These are phyloP conservation scores for Acacia crassicarpa DNA, from an alignment of 306 rosid species.

Conservation along the genomic window DNA sequence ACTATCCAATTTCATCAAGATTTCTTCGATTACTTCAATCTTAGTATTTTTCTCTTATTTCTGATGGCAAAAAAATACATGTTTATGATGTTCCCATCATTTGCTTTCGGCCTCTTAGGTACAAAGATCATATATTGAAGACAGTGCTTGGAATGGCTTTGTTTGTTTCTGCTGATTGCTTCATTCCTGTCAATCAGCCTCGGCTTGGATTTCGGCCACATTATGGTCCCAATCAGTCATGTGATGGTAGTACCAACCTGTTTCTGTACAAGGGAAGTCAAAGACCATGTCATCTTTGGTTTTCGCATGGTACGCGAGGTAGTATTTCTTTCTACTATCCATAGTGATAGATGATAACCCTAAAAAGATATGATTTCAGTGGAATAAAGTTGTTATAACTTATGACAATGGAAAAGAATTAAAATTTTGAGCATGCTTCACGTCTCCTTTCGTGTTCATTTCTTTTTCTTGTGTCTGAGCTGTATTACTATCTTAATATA, in stretches of 20 bases:
- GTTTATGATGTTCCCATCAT: not conserved
- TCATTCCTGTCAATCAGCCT: conserved; percentile 34
- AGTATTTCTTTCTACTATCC: conserved; percentile 14
- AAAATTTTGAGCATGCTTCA: conserved; percentile 14
- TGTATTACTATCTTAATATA: conserved; percentile 26
- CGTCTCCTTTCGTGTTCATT: not conserved
- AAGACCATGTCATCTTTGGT: conserved; percentile 20
- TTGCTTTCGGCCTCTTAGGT: conserved; percentile 9
- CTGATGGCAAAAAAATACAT: not conserved
- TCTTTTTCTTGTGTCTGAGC: not conserved
- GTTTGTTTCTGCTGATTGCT: conserved; percentile 35
- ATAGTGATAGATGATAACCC: not conserved
- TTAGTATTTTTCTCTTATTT: not conserved
- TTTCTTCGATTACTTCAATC: not conserved
- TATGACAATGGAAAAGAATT: not conserved
- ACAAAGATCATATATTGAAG: not conserved
- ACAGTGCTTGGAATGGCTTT: conserved; percentile 41
- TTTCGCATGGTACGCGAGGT: conserved; percentile 37
- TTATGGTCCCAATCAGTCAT: conserved; percentile 1
- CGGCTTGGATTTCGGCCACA: conserved; percentile 31
- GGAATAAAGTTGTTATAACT: not conserved
- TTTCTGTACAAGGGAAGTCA: conserved; percentile 29
- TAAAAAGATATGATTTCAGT: not conserved
- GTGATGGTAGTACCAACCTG: conserved; percentile 9
- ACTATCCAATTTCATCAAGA: not conserved